Evolutionary conservation across 164 flowering plant species (phyloP).

Genomic region (Cinnamomum chago): DNA sequence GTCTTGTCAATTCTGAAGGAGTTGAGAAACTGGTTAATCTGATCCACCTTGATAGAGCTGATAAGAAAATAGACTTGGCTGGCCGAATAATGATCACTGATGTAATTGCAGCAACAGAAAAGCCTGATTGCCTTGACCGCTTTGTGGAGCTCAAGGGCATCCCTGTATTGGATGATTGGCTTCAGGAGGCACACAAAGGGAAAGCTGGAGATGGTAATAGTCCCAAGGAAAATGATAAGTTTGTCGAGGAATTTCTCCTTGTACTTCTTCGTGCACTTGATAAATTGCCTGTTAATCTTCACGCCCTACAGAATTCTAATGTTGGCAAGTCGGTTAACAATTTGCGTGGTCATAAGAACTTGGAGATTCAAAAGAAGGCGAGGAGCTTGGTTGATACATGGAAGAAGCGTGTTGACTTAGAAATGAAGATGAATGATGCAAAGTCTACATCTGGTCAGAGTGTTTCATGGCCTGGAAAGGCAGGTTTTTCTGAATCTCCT

Average conservation of each 20-base stretch:
- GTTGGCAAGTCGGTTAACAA: conserved; percentile 90
- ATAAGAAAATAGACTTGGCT: conserved; percentile 60
- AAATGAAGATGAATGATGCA: conserved; percentile 76
- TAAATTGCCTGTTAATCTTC: conserved; percentile 84
- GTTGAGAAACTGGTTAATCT: conserved; percentile 78
- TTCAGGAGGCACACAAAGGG: conserved; percentile 84
- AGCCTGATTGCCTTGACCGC: conserved; percentile 61
- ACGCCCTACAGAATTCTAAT: conserved; percentile 70
- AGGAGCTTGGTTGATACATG: conserved; percentile 85
- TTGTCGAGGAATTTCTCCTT: conserved; percentile 77
- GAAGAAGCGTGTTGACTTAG: conserved; percentile 96
- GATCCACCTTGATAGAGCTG: conserved; percentile 57
- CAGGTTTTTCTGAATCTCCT: conserved; percentile 47
- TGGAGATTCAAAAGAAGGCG: conserved; percentile 63
- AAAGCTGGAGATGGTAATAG: conserved; percentile 57
- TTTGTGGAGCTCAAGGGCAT: conserved; percentile 82
- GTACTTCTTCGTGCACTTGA: conserved; percentile 86
- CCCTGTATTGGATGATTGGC: conserved; percentile 88
- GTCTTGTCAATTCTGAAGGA: conserved; percentile 60
- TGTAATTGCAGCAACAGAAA: conserved; percentile 77
- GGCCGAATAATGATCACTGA: conserved; percentile 61
- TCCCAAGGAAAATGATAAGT: conserved; percentile 60
- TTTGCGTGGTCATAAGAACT: conserved; percentile 51
- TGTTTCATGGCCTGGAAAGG: conserved; percentile 59
- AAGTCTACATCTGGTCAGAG: conserved; percentile 59